Percentiles rank a stretch among this genome's conserved stretches.
Evolutionary conservation across 2,329 filamentous ascomycete species (phyloP).

Genomic region (Cladophialophora immunda): DNA sequence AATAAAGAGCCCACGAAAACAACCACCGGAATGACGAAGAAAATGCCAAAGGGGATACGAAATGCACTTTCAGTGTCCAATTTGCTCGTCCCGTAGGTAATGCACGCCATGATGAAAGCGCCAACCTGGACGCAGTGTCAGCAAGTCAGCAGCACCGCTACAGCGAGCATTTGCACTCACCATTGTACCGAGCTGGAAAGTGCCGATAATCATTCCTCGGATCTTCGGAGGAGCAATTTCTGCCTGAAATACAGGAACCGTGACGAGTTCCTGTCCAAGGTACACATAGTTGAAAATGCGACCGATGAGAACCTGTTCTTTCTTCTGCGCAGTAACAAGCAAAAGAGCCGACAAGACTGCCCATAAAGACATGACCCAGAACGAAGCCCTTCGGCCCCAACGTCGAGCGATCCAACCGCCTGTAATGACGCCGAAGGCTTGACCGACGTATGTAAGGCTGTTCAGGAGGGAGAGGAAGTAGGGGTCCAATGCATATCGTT

Average conservation of each 20-base stretch:
- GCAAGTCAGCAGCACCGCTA: not conserved
- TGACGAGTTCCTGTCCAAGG: constrained; percentile 28
- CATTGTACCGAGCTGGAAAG: constrained; percentile 29
- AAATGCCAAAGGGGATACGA: constrained; percentile 30
- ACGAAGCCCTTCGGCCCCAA: constrained; percentile 23
- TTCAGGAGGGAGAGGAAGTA: constrained; percentile 29
- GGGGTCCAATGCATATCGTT: constrained; percentile 22
- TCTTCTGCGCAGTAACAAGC: constrained; percentile 26
- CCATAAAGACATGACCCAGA: constrained; percentile 29
- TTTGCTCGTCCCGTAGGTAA: constrained; percentile 28
- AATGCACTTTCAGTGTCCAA: constrained; percentile 20
- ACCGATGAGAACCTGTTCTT: constrained; percentile 27
- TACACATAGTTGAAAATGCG: constrained; percentile 33
- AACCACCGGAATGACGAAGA: constrained; percentile 25
- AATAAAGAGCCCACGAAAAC: constrained; percentile 21
- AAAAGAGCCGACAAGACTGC: constrained; percentile 23
- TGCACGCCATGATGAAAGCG: constrained; percentile 24
- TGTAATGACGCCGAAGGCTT: constrained; percentile 23
- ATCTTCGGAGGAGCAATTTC: constrained; percentile 28
- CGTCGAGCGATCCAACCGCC: constrained; percentile 24
- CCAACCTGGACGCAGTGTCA: constrained; percentile 19
- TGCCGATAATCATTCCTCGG: constrained; percentile 30
- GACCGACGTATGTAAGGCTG: constrained; percentile 25
- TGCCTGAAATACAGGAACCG: constrained; percentile 25
- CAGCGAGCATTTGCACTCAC: constrained; percentile 7